Evolutionary conservation across 2,329 filamentous ascomycete species (phyloP).

Genomic region (Aureobasidium sp.): DNA sequence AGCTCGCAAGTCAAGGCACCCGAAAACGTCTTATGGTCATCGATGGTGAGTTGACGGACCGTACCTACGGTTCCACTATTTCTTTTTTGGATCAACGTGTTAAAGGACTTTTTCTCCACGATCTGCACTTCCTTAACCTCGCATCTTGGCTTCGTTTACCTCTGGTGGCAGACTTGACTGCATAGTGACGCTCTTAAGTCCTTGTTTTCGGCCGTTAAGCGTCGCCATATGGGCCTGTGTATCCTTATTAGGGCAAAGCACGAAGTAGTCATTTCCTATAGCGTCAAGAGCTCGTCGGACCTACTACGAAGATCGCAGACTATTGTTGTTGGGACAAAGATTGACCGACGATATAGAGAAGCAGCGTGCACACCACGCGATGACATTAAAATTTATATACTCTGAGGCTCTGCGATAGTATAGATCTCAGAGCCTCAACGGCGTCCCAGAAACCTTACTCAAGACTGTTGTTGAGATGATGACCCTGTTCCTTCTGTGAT

Average conservation of each 20-base stretch:
- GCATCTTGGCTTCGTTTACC: neutral
- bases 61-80: constrained; percentile 9
- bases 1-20: neutral
- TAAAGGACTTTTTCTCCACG: neutral
- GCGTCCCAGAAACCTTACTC: no score
- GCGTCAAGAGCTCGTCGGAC: neutral
- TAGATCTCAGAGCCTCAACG: neutral
- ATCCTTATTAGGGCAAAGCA: neutral
- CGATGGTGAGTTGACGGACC: constrained; percentile 2
- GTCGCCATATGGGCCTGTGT: neutral
- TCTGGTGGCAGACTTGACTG: neutral
- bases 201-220: neutral
- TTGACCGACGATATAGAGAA: neutral
- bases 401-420: neutral
- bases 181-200: neutral
- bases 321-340: neutral
- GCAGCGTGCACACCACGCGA: neutral
- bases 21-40: neutral
- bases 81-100: neutral
- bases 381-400: neutral
- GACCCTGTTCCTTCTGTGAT: neutral
- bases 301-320: neutral
- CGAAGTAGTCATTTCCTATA: neutral
- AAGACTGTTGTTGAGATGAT: neutral
- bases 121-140: neutral